These are phyloP conservation scores for Periconia sp. DNA, from an alignment of 2,329 filamentous ascomycete genomes.

Conservation along the genomic window DNA sequence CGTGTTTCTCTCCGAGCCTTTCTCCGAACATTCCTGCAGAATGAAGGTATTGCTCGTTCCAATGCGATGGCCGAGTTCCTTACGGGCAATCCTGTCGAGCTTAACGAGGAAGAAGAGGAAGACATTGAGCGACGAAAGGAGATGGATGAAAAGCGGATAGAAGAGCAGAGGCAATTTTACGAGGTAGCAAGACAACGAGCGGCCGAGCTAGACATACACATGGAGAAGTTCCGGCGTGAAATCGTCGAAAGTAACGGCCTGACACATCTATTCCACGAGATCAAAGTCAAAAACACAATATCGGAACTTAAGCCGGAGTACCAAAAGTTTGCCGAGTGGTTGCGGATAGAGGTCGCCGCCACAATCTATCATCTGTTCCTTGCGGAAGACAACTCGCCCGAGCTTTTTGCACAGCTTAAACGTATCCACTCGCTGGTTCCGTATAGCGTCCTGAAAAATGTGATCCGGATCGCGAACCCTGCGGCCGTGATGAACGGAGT, in stretches of 20 bases:
- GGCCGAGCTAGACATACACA: slow-evolving; percentile 93
- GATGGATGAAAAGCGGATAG: slow-evolving; percentile 85
- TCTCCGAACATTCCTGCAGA: slow-evolving; percentile 82
- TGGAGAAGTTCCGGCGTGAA: slow-evolving; percentile 79
- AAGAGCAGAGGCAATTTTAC: slow-evolving; percentile 94
- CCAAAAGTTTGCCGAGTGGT: slow-evolving; percentile 97
- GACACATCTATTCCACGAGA: slow-evolving; percentile 90
- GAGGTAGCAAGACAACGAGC: slow-evolving; percentile 91
- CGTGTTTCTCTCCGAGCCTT: slow-evolving; percentile 90
- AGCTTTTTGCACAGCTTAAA: slow-evolving; percentile 92
- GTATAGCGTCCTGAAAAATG: slow-evolving; percentile 92
- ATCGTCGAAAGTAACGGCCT: slow-evolving; percentile 82
- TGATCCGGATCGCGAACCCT: slow-evolving; percentile 94
- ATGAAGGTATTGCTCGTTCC: slow-evolving; percentile 81
- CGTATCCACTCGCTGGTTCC: slow-evolving; percentile 94
- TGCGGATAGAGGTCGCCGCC: slow-evolving; percentile 94
- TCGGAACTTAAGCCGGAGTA: slow-evolving; percentile 91
- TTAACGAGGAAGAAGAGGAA: slow-evolving; percentile 80
- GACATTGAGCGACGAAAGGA: slow-evolving; percentile 81
- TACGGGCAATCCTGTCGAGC: slow-evolving; percentile 70
- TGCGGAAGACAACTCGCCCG: slow-evolving; percentile 96
- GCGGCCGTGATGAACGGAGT: slow-evolving; percentile 97
- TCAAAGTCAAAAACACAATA: slow-evolving; percentile 87
- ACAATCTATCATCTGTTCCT: slow-evolving; percentile 97
- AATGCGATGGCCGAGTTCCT: slow-evolving; percentile 86